Conservation (phyloP, 495 filamentous ascomycete genomes). For the Chaetomium fimeti region DNA sequence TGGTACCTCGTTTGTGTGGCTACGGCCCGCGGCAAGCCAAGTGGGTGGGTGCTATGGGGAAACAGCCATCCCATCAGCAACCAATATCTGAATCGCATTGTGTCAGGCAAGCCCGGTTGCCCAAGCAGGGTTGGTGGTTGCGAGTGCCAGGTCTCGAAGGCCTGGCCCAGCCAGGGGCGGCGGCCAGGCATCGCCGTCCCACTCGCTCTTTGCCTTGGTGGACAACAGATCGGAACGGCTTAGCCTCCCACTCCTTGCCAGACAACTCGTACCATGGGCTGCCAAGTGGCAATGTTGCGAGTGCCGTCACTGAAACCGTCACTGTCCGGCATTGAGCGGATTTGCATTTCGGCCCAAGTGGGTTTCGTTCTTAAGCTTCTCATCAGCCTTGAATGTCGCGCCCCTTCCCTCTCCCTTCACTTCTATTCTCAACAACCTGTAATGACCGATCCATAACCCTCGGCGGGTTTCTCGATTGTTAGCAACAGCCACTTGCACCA, state of each 20-base stretch:
- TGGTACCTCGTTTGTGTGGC: constrained; percentile 15
- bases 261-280: constrained; percentile 38
- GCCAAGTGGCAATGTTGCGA: constrained; percentile 44
- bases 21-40: constrained; percentile 15
- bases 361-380: constrained; percentile 27
- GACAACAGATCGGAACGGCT: constrained; percentile 36
- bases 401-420: constrained; percentile 17
- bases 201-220: constrained; percentile 25
- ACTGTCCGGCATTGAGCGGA: constrained; percentile 30
- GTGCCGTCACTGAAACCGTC: constrained; percentile 37
- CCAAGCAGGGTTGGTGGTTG: constrained; percentile 24
- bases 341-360: constrained; percentile 42
- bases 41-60: constrained; percentile 12
- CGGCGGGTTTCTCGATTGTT: constrained; percentile 1
- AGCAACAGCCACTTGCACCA: background rate
- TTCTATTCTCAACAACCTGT: constrained; percentile 19
- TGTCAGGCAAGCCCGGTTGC: constrained; percentile 18
- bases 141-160: constrained; percentile 23
- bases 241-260: constrained; percentile 33
- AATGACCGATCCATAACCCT: constrained; percentile 7
- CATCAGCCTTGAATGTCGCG: constrained; percentile 25
- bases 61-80: constrained; percentile 5
- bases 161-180: constrained; percentile 19
- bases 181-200: constrained; percentile 30
- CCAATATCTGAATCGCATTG: constrained; percentile 5